phyloP scores from a whole-genome alignment of 164 flowering plant species.

The Aristolochia fimbriata region DNA sequence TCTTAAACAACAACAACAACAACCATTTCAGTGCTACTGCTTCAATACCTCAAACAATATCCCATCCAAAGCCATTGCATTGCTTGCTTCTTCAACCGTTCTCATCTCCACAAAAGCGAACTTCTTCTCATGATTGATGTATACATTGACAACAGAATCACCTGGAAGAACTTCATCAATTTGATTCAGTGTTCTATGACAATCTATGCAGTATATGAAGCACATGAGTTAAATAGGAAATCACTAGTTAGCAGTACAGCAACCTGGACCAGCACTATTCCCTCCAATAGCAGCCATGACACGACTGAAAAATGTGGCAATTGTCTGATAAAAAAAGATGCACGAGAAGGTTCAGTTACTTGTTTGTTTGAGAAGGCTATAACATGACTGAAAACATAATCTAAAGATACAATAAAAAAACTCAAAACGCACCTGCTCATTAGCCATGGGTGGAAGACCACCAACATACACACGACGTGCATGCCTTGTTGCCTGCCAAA shows the following conservation, averaged over 20 bases:
- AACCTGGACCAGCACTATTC: conserved; percentile 81
- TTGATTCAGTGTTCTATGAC: background rate
- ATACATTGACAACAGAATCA: conserved; percentile 88
- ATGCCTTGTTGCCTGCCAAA: conserved; percentile 73
- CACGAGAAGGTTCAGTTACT: background rate
- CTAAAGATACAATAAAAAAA: background rate
- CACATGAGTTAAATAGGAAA: background rate
- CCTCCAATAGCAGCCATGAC: conserved; percentile 85
- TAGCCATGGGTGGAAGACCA: conserved; percentile 77
- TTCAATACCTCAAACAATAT: conserved; percentile 66
- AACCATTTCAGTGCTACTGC: conserved; percentile 1
- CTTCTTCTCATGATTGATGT: conserved; percentile 87
- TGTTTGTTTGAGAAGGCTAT: background rate
- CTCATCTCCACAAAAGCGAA: conserved; percentile 96
- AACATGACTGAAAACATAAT: background rate
- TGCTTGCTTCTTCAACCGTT: conserved; percentile 86
- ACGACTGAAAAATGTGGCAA: conserved; percentile 69
- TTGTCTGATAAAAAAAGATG: conserved; percentile 34
- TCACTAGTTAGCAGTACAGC: conserved; percentile 1
- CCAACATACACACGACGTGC: conserved; percentile 94
- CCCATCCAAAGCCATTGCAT: conserved; percentile 90
- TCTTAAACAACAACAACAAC: too few species aligned
- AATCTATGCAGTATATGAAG: background rate
- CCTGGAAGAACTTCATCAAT: conserved; percentile 27
- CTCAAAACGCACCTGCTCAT: conserved; percentile 64